Evolutionary conservation across 257 asterid genomes (phyloP).

Genomic region (Anisodus acutangulus): DNA sequence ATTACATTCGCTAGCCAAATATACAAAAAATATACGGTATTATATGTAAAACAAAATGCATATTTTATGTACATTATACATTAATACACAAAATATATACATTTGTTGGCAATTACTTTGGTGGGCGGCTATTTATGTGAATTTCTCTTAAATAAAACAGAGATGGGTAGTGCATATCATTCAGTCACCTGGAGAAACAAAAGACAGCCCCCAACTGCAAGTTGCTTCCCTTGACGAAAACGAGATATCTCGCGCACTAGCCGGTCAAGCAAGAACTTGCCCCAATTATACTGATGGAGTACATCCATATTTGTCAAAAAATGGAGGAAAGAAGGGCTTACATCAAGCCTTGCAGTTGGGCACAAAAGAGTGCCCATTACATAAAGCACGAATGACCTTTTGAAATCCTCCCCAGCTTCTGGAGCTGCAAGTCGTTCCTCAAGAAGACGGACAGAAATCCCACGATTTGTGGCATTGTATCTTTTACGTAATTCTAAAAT

Average conservation of each 20-base stretch:
- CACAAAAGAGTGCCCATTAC: slow-evolving; percentile 91
- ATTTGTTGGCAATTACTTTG: too few species aligned
- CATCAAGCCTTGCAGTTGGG: slow-evolving; percentile 97
- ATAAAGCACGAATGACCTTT: slow-evolving; percentile 93
- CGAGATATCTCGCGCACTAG: slow-evolving; percentile 95
- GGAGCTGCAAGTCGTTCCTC: slow-evolving; percentile 91
- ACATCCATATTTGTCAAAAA: slow-evolving; percentile 83
- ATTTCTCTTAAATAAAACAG: background rate
- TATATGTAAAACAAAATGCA: too few species aligned
- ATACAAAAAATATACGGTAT: too few species aligned
- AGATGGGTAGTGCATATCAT: slow-evolving; percentile 14
- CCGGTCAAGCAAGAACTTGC: slow-evolving; percentile 94
- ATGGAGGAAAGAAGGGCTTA: slow-evolving; percentile 98
- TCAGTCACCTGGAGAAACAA: slow-evolving; percentile 87
- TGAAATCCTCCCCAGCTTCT: slow-evolving; percentile 95
- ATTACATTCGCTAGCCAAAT: too few species aligned
- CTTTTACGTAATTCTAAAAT: slow-evolving; percentile 80
- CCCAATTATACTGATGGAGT: slow-evolving; percentile 97
- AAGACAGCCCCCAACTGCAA: slow-evolving; percentile 99
- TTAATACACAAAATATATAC: too few species aligned
- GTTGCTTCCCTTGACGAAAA: slow-evolving; percentile 97
- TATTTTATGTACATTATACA: too few species aligned
- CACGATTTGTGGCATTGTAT: slow-evolving; percentile 92
- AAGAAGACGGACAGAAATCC: slow-evolving; percentile 84
- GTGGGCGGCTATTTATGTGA: too few species aligned